Conservation (phyloP, 768 basidiomycete genomes). For the Podaxis pistillaris region DNA sequence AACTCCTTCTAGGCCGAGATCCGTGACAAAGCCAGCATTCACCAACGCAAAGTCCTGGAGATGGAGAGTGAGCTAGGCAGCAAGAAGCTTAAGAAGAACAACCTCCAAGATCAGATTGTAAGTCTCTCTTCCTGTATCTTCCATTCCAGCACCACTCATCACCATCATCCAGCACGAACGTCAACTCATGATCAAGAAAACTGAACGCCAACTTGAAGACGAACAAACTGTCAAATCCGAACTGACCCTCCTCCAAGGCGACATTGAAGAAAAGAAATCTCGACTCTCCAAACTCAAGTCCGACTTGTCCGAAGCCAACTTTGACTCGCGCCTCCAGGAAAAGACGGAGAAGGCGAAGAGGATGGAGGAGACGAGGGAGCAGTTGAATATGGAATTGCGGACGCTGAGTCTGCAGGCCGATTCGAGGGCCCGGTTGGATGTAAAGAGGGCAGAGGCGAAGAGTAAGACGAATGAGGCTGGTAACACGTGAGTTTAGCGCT, state of each 20-base stretch:
- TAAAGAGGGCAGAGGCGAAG: slow-evolving; percentile 69
- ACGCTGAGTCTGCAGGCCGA: slow-evolving; percentile 78
- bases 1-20: slow-evolving; percentile 47
- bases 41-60: slow-evolving; percentile 54
- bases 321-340: slow-evolving; percentile 61
- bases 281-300: slow-evolving; percentile 58
- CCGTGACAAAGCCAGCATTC: slow-evolving; percentile 59
- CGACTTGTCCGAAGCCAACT: slow-evolving; percentile 59
- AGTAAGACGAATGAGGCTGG: slow-evolving; percentile 64
- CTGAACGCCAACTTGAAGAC: slow-evolving; percentile 57
- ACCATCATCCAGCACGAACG: slow-evolving; percentile 40
- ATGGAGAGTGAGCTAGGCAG: slow-evolving; percentile 55
- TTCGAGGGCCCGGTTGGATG: slow-evolving; percentile 70
- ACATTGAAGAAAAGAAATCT: slow-evolving; percentile 68
- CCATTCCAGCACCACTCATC: background rate
- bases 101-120: slow-evolving; percentile 59
- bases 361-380: slow-evolving; percentile 70
- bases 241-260: slow-evolving; percentile 50
- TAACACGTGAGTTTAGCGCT: slow-evolving; percentile 51
- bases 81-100: slow-evolving; percentile 51
- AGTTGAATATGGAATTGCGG: slow-evolving; percentile 67
- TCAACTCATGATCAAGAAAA: slow-evolving; percentile 47
- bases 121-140: slow-evolving; percentile 18
- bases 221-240: slow-evolving; percentile 53
- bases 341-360: slow-evolving; percentile 49